phyloP scores from a whole-genome alignment of 2,329 filamentous ascomycete species.

The Penicillium sp. region DNA sequence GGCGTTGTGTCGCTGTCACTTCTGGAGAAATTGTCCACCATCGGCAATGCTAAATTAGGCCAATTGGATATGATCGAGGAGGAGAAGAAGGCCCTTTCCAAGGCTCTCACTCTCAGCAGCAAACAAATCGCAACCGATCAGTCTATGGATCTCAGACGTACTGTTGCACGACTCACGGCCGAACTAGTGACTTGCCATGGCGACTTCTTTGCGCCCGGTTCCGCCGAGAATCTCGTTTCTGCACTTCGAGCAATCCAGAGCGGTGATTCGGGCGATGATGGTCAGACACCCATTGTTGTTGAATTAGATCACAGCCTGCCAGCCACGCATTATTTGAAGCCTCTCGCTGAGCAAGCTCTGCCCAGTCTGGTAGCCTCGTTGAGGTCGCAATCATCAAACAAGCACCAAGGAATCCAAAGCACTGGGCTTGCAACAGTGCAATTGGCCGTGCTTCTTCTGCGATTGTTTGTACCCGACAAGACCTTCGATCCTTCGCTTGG shows the following conservation, averaged over 20 bases:
- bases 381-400: slow-evolving; percentile 8
- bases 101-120: slow-evolving; percentile 55
- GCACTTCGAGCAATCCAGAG: slow-evolving; percentile 28
- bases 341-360: slow-evolving; percentile 32
- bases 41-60: slow-evolving; percentile 58
- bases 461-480: slow-evolving; percentile 82
- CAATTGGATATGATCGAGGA: slow-evolving; percentile 65
- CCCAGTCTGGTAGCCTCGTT: slow-evolving; percentile 32
- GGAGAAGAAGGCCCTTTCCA: slow-evolving; percentile 64
- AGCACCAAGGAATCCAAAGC: slow-evolving; percentile 30
- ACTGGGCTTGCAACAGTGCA: slow-evolving; percentile 71
- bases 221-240: slow-evolving; percentile 24
- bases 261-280: slow-evolving; percentile 16
- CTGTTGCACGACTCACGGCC: slow-evolving; percentile 44
- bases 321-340: slow-evolving; percentile 39
- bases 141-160: slow-evolving; percentile 50
- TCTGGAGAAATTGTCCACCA: slow-evolving; percentile 56
- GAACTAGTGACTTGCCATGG: slow-evolving; percentile 39
- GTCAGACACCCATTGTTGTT: slow-evolving; percentile 13
- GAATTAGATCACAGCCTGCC: slow-evolving; percentile 24
- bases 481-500: slow-evolving; percentile 76
- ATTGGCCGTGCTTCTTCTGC: slow-evolving; percentile 72
- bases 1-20: slow-evolving; percentile 55
- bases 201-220: slow-evolving; percentile 36
- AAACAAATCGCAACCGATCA: slow-evolving; percentile 55